These are phyloP conservation scores for Leucaena leucocephala DNA, from an alignment of 306 rosid species.

Conservation along the genomic window DNA sequence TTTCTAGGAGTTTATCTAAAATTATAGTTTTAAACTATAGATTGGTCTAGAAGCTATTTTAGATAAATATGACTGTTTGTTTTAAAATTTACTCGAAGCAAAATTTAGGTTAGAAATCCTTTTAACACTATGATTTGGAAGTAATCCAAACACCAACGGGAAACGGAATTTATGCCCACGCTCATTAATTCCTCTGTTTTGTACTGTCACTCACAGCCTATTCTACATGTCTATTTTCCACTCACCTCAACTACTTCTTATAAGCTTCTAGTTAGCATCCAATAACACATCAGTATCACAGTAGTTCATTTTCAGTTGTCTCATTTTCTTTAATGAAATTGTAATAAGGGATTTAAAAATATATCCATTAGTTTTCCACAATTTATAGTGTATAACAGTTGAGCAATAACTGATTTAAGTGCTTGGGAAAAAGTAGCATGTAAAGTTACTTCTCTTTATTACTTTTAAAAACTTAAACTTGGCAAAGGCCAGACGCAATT, in stretches of 20 bases:
- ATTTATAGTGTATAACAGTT: constrained; percentile 11
- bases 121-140: no score
- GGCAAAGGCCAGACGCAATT: constrained; percentile 35
- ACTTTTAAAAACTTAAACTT: not conserved
- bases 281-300: not conserved
- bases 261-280: constrained; percentile 28
- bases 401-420: constrained; percentile 30
- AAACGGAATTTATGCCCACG: constrained; percentile 54
- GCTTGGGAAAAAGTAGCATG: constrained; percentile 15
- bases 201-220: constrained; percentile 27
- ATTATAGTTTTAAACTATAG: no score
- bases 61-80: no score
- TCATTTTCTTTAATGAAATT: constrained; percentile 31
- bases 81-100: no score
- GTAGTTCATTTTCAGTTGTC: constrained; percentile 30
- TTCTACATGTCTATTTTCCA: constrained; percentile 38
- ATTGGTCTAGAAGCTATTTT: no score
- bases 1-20: no score
- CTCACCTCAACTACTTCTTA: constrained; percentile 41
- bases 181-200: constrained; percentile 36
- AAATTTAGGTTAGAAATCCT: no score
- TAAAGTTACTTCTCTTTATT: not conserved
- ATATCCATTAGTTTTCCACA: constrained; percentile 37
- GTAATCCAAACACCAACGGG: no score
- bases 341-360: constrained; percentile 34